A percentile compares a stretch with the other conserved stretches of the same genome.
phyloP scores from a whole-genome alignment of 2,329 filamentous ascomycete genomes.

The Phialophora macrospora region DNA sequence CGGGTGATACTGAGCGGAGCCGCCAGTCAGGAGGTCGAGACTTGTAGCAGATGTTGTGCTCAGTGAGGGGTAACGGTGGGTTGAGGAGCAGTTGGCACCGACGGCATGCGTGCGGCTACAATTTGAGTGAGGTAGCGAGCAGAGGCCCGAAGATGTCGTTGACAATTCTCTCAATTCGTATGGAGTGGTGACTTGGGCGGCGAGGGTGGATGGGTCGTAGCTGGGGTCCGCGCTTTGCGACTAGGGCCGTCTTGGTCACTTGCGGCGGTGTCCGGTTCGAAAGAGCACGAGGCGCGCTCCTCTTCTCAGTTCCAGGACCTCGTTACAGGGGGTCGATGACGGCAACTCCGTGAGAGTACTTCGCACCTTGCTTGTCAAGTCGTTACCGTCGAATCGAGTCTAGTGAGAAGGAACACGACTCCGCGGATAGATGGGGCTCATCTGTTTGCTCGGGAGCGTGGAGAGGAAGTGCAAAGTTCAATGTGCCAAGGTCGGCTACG shows the following conservation, averaged over 20 bases:
- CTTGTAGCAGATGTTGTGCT: slow-evolving; percentile 23
- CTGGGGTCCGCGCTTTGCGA: slow-evolving; percentile 5
- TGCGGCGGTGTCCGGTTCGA: not conserved
- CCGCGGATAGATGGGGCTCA: not conserved
- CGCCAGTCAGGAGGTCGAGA: slow-evolving; percentile 26
- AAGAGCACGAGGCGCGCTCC: not conserved
- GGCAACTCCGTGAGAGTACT: not conserved
- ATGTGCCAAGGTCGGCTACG: not conserved
- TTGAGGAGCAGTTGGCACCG: slow-evolving; percentile 19
- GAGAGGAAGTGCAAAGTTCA: not conserved
- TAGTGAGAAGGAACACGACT: not conserved
- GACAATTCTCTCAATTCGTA: slow-evolving; percentile 7
- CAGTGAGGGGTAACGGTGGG: slow-evolving; percentile 25
- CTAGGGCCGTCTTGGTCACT: not conserved
- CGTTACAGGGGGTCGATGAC: not conserved
- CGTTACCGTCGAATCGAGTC: not conserved
- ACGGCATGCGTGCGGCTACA: slow-evolving; percentile 34
- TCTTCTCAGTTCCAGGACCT: not conserved
- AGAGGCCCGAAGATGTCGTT: slow-evolving; percentile 15
- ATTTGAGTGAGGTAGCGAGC: slow-evolving; percentile 14
- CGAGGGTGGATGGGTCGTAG: not conserved
- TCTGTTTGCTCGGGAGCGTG: not conserved
- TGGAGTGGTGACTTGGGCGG: slow-evolving; percentile 7
- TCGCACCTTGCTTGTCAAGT: not conserved
- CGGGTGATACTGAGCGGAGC: slow-evolving; percentile 15